phyloP scores from a whole-genome alignment of 768 basidiomycete genomes.

The Leccinum pellstonianum region DNA sequence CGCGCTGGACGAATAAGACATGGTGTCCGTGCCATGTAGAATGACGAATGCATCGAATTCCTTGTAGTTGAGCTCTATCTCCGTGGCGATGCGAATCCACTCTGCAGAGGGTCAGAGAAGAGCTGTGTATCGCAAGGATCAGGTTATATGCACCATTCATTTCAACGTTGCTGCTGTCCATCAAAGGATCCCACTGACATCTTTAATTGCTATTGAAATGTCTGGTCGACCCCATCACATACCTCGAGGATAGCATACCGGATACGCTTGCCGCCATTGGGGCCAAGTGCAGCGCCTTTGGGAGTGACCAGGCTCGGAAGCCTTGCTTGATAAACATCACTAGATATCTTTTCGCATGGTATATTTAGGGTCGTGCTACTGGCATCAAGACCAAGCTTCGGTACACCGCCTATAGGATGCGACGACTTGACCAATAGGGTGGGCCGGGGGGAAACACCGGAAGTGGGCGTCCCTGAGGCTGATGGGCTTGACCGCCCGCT shows the following conservation, averaged over 20 bases:
- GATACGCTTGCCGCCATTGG: constrained; percentile 64
- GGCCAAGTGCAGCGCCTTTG: constrained; percentile 59
- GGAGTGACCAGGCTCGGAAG: constrained; percentile 81
- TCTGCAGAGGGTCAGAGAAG: constrained; percentile 43
- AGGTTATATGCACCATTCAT: constrained; percentile 55
- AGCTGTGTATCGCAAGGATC: background rate
- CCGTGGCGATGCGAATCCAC: constrained; percentile 87
- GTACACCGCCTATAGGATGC: constrained; percentile 56
- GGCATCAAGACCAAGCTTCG: constrained; percentile 34
- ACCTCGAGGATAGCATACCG: constrained; percentile 87
- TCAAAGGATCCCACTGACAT: constrained; percentile 75
- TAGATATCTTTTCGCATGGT: constrained; percentile 29
- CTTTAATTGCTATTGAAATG: constrained; percentile 1
- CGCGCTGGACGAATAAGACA: constrained; percentile 87
- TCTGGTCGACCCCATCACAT: constrained; percentile 9
- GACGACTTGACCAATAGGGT: constrained; percentile 66
- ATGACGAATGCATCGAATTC: constrained; percentile 88
- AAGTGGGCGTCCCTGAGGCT: constrained; percentile 14
- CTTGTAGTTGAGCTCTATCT: constrained; percentile 89
- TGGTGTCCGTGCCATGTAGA: constrained; percentile 89
- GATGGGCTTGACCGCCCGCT: constrained; percentile 58
- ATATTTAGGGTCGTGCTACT: constrained; percentile 30
- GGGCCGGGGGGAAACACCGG: constrained; percentile 27
- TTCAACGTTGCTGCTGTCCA: constrained; percentile 89
- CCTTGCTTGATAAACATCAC: constrained; percentile 65